Evolutionary conservation across 164 flowering plant species (phyloP).

Genomic region (Aristolochia californica): DNA sequence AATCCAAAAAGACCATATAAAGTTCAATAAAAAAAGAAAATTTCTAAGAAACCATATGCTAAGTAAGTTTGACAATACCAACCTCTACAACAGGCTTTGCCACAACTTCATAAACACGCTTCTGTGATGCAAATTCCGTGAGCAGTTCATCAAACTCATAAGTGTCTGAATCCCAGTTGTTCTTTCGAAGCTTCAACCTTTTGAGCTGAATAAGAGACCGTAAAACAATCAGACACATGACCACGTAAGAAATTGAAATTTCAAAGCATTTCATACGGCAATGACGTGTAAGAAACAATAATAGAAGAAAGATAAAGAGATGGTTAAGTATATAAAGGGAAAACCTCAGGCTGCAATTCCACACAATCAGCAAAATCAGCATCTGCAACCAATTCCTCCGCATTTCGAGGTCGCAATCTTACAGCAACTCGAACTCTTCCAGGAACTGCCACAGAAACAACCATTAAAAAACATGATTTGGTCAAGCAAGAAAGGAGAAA

Average conservation of each 20-base stretch:
- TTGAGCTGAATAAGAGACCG: conserved; percentile 48
- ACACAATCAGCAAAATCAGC: conserved; percentile 99
- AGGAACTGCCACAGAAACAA: conserved; percentile 37
- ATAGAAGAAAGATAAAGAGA: neutral
- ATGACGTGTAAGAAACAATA: neutral
- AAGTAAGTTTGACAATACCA: neutral
- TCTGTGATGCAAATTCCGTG: conserved; percentile 94
- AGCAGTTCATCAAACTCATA: conserved; percentile 95
- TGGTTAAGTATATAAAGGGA: neutral
- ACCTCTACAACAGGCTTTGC: conserved; percentile 99
- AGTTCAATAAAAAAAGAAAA: too few species aligned
- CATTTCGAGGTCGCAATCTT: conserved; percentile 76
- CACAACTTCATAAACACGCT: conserved; percentile 96
- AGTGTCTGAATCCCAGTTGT: conserved; percentile 94
- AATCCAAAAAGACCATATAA: neutral
- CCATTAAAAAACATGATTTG: neutral
- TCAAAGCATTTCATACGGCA: neutral
- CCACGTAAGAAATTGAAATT: neutral
- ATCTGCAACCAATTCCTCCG: conserved; percentile 77
- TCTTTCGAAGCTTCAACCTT: conserved; percentile 83
- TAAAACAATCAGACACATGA: neutral
- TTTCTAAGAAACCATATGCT: neutral
- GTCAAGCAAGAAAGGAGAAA: neutral
- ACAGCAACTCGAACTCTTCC: conserved; percentile 97
- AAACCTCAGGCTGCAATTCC: conserved; percentile 42